Evolutionary conservation across 2,329 filamentous ascomycete species (phyloP), one percentile per base, ranked within the genome.

Genomic region (Dactylellina haptotyla): DNA sequence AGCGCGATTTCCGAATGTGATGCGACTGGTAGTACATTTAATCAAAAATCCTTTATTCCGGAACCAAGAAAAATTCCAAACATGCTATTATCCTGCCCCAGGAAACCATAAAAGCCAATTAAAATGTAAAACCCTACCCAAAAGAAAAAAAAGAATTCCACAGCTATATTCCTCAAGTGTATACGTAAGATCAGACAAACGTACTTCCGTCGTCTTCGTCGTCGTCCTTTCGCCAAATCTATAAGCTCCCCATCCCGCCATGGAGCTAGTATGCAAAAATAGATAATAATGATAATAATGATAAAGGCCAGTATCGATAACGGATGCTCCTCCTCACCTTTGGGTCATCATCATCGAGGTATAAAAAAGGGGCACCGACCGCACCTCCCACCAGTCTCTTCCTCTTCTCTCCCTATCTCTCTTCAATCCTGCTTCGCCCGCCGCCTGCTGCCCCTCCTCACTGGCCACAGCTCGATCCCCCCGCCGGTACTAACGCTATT

Each of bases 261-360:
- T n/a, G n/a, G n/a, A 25, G 32, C 48, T 45, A 34, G 30, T 53
- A 58, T 48, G 32, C 10, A 34, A 26, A 43, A 41, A 45, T 64
- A 50, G 54, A 48, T 37, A 18, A 56, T 39, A n/a, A n/a, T n/a
- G n/a, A 46, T 30, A 28, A 63, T 63, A 28, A 56, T 30, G 61
- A 50, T 64, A 64, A 51, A 37, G 51, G 23, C 41, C 10, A 58
- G 61, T 73, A 73, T 73, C 69, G 69, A 73, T 73, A 73, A 62
- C 69, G 69, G 69, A 73, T 43, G 61, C 25, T 57, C 61, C 61
- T 39, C 46, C 48, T 66, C 69, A 66, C 66, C 39, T 16, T 43
- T n/a, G 4, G 2, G 8, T 45, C 23, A 3, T 4, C 23, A 45
- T 46, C 25, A 23, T 26, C n/a, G 2, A 50, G 30, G 16, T 43